phyloP scores from a whole-genome alignment of 1,139 yeast species.

The Torulaspora pretoriensis region DNA sequence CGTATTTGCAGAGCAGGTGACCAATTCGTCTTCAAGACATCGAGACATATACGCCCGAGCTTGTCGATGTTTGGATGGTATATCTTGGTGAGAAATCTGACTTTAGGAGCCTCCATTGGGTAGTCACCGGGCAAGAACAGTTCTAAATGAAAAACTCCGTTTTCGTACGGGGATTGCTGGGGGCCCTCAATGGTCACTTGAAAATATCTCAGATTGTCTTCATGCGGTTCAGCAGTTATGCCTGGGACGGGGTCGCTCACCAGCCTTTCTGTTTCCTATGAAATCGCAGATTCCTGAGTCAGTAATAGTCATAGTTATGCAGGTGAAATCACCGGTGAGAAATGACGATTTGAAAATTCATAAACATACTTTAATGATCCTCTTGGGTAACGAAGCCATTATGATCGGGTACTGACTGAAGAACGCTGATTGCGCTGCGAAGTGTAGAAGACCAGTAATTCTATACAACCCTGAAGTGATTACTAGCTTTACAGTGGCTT shows the following conservation, averaged over 20 bases:
- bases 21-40: conserved; percentile 90
- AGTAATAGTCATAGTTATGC: not conserved
- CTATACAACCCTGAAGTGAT: no score
- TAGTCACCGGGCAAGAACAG: conserved; percentile 55
- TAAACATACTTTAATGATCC: conserved; percentile 67
- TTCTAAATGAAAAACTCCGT: conserved; percentile 59
- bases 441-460: no score
- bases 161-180: conserved; percentile 50
- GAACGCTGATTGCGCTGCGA: no score
- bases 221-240: conserved; percentile 87
- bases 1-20: conserved; percentile 97
- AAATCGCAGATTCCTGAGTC: not conserved
- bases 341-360: not conserved
- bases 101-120: conserved; percentile 83
- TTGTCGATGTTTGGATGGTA: conserved; percentile 97
- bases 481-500: no score
- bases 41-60: conserved; percentile 90
- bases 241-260: conserved; percentile 97
- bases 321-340: not conserved
- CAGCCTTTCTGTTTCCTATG: conserved; percentile 81
- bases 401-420: not conserved
- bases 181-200: conserved; percentile 92
- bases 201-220: conserved; percentile 87
- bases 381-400: conserved; percentile 72
- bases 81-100: conserved; percentile 84